Evolutionary conservation across 306 rosid species (phyloP), one percentile per base, ranked within the genome.

Genomic region (Ammopiptanthus mongolicus): DNA sequence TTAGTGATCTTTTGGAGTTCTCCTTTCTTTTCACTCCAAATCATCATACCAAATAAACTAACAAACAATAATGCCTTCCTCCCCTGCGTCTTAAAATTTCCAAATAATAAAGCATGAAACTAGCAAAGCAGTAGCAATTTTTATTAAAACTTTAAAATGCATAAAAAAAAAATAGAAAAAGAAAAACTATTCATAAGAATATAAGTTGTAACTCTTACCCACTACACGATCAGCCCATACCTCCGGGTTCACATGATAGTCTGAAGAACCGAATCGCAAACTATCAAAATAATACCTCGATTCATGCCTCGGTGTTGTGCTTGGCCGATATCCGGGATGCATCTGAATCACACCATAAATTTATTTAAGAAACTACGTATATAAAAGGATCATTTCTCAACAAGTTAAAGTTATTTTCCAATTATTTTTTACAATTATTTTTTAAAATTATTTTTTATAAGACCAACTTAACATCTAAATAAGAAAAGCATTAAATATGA

Each of bases 151-250:
- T 34, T 22, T 21, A 11, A 71, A 71, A 23, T 14, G 13, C 75
- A 3, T 15, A 39, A 22, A 5, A 56, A 56, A 71, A 46, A 22
- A 65, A 12, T 44, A 33, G 60, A 19, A 37, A 28, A 37, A 2
- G 7, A 23, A 23, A 8, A 14, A 1, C 2, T 13, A 15, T 8
- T 23, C 37, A 13, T 8, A 6, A 39, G 25, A 56, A 25, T 1
- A 55, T 55, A 42, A 15, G 4, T 5, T 57, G 53, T 5, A 39
- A 42, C 19, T 31, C 85, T 63, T 86, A 91, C 97, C 92, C 33
- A 87, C 88, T 7, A 86, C 88, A 71, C 75, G 91, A 74, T 85
- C 81, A 65, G 84, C 86, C 93, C 93, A 90, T 28, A 84, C 91
- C 6, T 88, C 69, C 33, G 96, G 91, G 56, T 88, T 86, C 75